Base-by-base conservation (phyloP, 1,284 basidiomycete species). In the Macrocybe sp. region DNA sequence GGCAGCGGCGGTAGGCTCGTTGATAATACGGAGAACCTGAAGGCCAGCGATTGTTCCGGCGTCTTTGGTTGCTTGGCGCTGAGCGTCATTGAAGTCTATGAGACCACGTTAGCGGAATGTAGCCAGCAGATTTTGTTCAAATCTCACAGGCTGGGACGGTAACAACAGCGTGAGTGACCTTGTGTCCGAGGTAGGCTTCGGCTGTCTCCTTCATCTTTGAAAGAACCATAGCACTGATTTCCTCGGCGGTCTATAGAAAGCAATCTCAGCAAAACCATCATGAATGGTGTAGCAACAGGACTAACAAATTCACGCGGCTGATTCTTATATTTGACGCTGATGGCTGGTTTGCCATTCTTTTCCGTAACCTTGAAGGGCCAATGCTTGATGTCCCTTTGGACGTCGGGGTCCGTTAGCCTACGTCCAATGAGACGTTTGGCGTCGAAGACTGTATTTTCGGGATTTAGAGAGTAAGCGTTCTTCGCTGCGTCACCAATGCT, bases 201-300 rank as follows among this genome's bases (percentile, higher is more conserved):
- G 96, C 96, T 40, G 92, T 98, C 76, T 98, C 96, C 83, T 98
- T 98, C 95, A 99, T 98, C 81, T 98, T 98, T 53, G 69, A 76
- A 52, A 98, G 74, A 61, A 99, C 82, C 96, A 98, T 99, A 50
- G 95, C 92, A 48, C 85, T 90, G 59, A 94, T 81, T 71, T 94
- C 92, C 68, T 95, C 91, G 1, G 92, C 87, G 2, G 84, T 82
- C 85, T 87, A 44, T n/a, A 32, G 6, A 33, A 31, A 55, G 37
- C 9, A 47, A 41, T 16, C 41, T 55, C 10, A 47, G 36, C 6
- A 1, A 56, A 2, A 50, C 44, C 7, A n/a, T 39, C 29, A 10
- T 45, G 29, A n/a, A 39, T 14, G 31, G 12, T 8, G 29, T 10
- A 32, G 8, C 42, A 33, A 5, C 32, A 8, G 12, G 4, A 75